Percentiles rank a stretch among this genome's conserved stretches.
These are phyloP conservation scores for Cryphonectria japonica DNA, from an alignment of 2,329 filamentous ascomycete species.

Conservation along the genomic window DNA sequence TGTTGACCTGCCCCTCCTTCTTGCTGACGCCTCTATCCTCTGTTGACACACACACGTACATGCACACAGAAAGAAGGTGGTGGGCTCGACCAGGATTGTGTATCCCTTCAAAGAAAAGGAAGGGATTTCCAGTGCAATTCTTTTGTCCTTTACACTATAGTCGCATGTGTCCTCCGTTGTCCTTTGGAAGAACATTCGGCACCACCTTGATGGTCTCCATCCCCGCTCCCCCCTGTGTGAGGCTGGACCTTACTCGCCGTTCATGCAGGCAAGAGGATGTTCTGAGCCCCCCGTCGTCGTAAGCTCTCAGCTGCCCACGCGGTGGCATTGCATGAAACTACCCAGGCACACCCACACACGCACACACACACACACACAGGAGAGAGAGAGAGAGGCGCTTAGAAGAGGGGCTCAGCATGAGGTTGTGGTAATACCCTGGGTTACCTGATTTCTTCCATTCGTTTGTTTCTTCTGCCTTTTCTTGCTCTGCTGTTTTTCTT, in stretches of 20 bases:
- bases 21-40: background rate
- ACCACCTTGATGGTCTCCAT: background rate
- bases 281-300: background rate
- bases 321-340: background rate
- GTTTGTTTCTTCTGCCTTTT: background rate
- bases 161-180: background rate
- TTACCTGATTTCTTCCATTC: background rate
- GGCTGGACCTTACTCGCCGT: background rate
- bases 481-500: background rate
- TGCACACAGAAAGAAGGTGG: background rate
- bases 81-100: background rate
- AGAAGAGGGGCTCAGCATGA: background rate
- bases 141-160: background rate
- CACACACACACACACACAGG: background rate
- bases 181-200: background rate
- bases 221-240: background rate
- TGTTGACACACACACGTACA: background rate
- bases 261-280: background rate
- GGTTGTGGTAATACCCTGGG: background rate
- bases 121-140: background rate
- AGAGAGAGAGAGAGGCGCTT: too few relatives aligned
- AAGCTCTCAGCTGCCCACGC: too few relatives aligned
- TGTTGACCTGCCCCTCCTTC: background rate
- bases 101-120: background rate
- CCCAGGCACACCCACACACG: background rate